Base-by-base conservation (phyloP, 768 basidiomycete genomes). In the Lanmaoa pseudosensibilis region DNA sequence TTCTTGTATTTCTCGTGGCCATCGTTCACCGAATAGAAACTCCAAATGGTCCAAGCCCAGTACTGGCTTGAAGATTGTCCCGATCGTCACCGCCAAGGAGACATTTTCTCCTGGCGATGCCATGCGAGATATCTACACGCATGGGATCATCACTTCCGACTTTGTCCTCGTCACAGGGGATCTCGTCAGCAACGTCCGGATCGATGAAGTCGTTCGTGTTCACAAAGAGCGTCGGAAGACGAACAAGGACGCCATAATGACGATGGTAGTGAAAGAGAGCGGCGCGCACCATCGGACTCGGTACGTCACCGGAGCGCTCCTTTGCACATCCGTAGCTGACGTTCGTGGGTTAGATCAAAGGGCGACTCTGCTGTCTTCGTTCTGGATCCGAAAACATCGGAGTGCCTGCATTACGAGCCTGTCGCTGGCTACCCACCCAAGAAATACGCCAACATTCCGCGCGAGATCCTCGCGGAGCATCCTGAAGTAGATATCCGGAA, bases 221-320 rank as follows among this genome's bases (percentile, higher is more conserved):
- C 96, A 98, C 77, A 94, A 89, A 78, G 90, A 90, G 70, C 78
- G 94, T 49, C 79, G 93, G 58, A 88, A 87, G 72, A 82, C 78
- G 57, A 92, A 95, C 73, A 92, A 92, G 76, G 91, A 98, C 69
- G 91, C 89, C 38, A 93, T 94, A 66, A 94, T 99, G 93, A 94
- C 94, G 27, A 93, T 98, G 79, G 93, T 92, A 15, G 89, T 91
- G 55, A 92, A 91, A 73, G 86, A 89, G 73, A 84, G 84, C 62
- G 88, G 88, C 15, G 79, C 78, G 9, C 74, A 69, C 58, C 92
- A 91, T 74, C 78, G 89, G 46, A 90, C 90, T 46, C 83, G 87
- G 91, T 89, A 61, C 52, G 82, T 71, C 18, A 46, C 48, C 41
- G 52, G n/a, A 19, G 16, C 13, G 23, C 27, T 43, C 34, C 46